These are phyloP conservation scores for Tolypocladium sp. DNA, from an alignment of 2,329 filamentous ascomycete genomes.

Conservation along the genomic window DNA sequence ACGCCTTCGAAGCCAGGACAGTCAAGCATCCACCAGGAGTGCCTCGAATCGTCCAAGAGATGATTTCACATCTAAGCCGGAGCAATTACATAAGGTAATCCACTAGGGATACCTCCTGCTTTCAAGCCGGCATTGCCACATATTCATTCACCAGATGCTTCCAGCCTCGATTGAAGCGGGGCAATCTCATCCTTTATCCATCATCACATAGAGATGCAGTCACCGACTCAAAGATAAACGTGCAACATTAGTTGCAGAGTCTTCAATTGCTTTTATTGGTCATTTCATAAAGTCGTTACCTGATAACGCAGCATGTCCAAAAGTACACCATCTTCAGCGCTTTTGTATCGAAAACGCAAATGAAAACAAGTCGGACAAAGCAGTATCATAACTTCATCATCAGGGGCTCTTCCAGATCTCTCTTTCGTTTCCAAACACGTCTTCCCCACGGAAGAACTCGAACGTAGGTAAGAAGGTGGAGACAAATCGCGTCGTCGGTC, in stretches of 20 bases:
- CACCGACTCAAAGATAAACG: not conserved
- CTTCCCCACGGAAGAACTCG: constrained; percentile 10
- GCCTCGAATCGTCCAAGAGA: not conserved
- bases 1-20: too few relatives aligned
- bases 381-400: constrained; percentile 27
- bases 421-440: constrained; percentile 15
- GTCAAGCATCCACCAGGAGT: not conserved
- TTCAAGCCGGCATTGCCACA: not conserved
- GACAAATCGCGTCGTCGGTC: constrained; percentile 14
- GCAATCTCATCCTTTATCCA: not conserved
- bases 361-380: constrained; percentile 11
- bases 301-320: constrained; percentile 25
- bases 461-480: constrained; percentile 6
- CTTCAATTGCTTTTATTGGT: constrained; percentile 27
- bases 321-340: constrained; percentile 20
- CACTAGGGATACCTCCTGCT: not conserved
- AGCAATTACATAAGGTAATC: not conserved
- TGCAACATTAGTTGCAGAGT: not conserved
- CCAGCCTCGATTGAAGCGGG: not conserved
- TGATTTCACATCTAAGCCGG: not conserved
- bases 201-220: not conserved
- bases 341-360: constrained; percentile 15
- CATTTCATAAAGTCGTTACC: constrained; percentile 30
- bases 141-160: not conserved
- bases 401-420: constrained; percentile 15